Evolutionary conservation across 2,329 filamentous ascomycete genomes (phyloP).

Genomic region (Fusarium devonianum): DNA sequence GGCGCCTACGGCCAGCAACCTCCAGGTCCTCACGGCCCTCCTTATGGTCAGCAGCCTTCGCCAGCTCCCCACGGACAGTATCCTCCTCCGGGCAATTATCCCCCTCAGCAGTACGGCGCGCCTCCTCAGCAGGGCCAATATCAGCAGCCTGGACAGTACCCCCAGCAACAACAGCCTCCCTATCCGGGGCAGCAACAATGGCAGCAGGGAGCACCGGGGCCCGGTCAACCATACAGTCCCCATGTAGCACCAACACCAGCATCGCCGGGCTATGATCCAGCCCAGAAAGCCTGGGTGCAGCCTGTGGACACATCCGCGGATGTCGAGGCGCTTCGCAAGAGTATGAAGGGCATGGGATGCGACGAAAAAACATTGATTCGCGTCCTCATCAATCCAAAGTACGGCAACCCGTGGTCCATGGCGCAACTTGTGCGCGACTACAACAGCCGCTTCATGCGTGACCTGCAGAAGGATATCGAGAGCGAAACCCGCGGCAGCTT

Average conservation of each 20-base stretch:
- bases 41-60: slow-evolving; percentile 18
- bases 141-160: slow-evolving; percentile 10
- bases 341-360: slow-evolving; percentile 49
- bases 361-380: slow-evolving; percentile 44
- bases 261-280: slow-evolving; percentile 42
- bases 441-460: slow-evolving; percentile 45
- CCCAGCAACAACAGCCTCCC: slow-evolving; percentile 12
- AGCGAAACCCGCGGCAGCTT: slow-evolving; percentile 45
- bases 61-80: slow-evolving; percentile 23
- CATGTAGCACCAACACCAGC: slow-evolving; percentile 36
- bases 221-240: slow-evolving; percentile 14
- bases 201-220: slow-evolving; percentile 28
- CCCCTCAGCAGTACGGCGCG: slow-evolving; percentile 24
- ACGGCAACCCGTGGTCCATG: slow-evolving; percentile 45
- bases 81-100: slow-evolving; percentile 12
- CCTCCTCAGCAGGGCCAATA: slow-evolving; percentile 19
- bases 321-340: slow-evolving; percentile 43
- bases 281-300: slow-evolving; percentile 36
- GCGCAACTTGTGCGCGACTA: slow-evolving; percentile 44
- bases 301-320: slow-evolving; percentile 44
- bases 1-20: slow-evolving; percentile 5
- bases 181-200: slow-evolving; percentile 31
- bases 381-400: slow-evolving; percentile 43
- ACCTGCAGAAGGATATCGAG: slow-evolving; percentile 46
- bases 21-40: slow-evolving; percentile 29